phyloP scores from a whole-genome alignment of 73 alveolate species.

The Paramecium sonneborni region DNA sequence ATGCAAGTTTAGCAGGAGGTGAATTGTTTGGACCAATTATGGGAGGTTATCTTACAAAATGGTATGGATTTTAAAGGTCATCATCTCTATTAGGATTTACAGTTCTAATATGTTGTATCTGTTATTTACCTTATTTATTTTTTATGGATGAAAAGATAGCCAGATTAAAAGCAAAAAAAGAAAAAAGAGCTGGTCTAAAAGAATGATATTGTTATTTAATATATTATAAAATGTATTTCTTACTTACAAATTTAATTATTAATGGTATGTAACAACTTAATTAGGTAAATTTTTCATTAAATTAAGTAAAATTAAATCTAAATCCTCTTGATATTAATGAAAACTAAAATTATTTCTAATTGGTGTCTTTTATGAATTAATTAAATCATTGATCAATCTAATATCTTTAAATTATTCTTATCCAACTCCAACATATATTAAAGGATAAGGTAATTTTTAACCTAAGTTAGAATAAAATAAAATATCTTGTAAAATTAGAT shows the following conservation, averaged over 20 bases:
- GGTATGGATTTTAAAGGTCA: neutral
- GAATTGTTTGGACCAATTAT: slow-evolving; percentile 3
- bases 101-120: neutral
- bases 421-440: neutral
- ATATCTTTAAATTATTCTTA: neutral
- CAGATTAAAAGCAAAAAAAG: neutral
- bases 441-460: neutral
- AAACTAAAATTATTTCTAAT: neutral
- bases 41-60: slow-evolving; percentile 7
- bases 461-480: neutral
- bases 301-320: neutral
- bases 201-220: neutral
- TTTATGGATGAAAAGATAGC: neutral
- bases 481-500: neutral
- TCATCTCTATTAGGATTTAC: neutral
- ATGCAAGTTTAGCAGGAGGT: slow-evolving; percentile 17
- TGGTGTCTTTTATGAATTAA: neutral
- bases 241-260: neutral
- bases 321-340: neutral
- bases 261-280: neutral
- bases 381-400: neutral
- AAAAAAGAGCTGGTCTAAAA: neutral
- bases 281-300: neutral
- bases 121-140: neutral
- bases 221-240: neutral